Percentiles rank a stretch among this genome's conserved stretches.
Conservation (phyloP, 495 filamentous ascomycete species). For the Hyaloscypha finlandica region DNA sequence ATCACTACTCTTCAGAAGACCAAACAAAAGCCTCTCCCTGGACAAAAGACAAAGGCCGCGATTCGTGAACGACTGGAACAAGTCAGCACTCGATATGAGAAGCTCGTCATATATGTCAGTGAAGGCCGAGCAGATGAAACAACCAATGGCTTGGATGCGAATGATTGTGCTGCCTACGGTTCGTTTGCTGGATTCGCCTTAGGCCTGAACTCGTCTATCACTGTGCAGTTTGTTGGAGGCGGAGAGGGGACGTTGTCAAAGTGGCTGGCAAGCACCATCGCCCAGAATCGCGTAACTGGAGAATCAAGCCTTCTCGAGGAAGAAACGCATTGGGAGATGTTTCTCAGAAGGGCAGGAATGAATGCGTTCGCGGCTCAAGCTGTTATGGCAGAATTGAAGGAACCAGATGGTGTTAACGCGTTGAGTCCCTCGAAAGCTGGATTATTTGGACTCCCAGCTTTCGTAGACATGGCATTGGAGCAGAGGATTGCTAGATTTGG, state of each 20-base stretch:
- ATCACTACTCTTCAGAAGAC: constrained; percentile 72
- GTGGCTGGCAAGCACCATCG: constrained; percentile 45
- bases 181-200: constrained; percentile 56
- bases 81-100: constrained; percentile 65
- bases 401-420: constrained; percentile 30
- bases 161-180: constrained; percentile 53
- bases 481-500: constrained; percentile 49
- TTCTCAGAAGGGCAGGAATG: constrained; percentile 70
- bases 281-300: constrained; percentile 13
- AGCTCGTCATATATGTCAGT: constrained; percentile 69
- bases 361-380: constrained; percentile 82
- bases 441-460: constrained; percentile 51
- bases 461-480: constrained; percentile 56
- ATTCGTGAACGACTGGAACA: constrained; percentile 59
- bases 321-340: constrained; percentile 73
- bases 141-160: constrained; percentile 40
- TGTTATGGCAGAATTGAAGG: constrained; percentile 55
- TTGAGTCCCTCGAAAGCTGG: constrained; percentile 26
- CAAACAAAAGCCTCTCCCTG: constrained; percentile 71
- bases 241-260: constrained; percentile 55
- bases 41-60: constrained; percentile 48
- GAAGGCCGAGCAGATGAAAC: constrained; percentile 45
- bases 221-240: constrained; percentile 57
- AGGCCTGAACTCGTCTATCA: constrained; percentile 42
- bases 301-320: constrained; percentile 36